Percentiles rank a stretch among this genome's conserved stretches.
These are phyloP conservation scores for Penicillium sp. DNA, from an alignment of 2,329 filamentous ascomycete genomes.

Conservation along the genomic window DNA sequence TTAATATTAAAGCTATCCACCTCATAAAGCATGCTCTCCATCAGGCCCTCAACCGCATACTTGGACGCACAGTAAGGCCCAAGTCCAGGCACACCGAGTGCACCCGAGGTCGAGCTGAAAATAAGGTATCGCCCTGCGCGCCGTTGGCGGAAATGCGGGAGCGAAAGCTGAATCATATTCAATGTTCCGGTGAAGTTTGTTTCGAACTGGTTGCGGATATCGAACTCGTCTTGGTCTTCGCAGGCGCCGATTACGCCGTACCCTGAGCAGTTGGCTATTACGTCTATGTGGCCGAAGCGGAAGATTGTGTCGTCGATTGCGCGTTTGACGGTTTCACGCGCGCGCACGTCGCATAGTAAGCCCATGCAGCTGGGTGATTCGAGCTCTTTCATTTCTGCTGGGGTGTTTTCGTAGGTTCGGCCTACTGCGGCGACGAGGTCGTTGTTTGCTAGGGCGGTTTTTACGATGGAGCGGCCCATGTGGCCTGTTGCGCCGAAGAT, in stretches of 20 bases:
- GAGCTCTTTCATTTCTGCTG: slow-evolving; percentile 67
- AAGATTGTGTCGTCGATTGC: slow-evolving; percentile 68
- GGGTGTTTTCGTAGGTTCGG: slow-evolving; percentile 70
- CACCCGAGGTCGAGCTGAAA: slow-evolving; percentile 87
- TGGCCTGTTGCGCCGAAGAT: slow-evolving; percentile 96
- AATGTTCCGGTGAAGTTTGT: slow-evolving; percentile 96
- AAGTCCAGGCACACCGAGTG: slow-evolving; percentile 86
- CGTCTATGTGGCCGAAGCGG: slow-evolving; percentile 76
- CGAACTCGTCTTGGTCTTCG: slow-evolving; percentile 94
- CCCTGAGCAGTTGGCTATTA: slow-evolving; percentile 89
- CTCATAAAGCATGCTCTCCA: slow-evolving; percentile 96
- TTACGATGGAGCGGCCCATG: slow-evolving; percentile 86
- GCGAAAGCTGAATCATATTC: slow-evolving; percentile 82
- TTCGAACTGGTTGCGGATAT: slow-evolving; percentile 92
- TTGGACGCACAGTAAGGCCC: slow-evolving; percentile 96
- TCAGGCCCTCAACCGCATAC: slow-evolving; percentile 91
- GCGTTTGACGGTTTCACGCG: slow-evolving; percentile 68
- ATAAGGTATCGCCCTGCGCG: slow-evolving; percentile 80
- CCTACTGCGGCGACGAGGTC: slow-evolving; percentile 86
- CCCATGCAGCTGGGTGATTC: slow-evolving; percentile 66
- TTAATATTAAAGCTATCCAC: slow-evolving; percentile 89
- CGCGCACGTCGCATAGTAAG: slow-evolving; percentile 84
- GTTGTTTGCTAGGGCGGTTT: slow-evolving; percentile 71
- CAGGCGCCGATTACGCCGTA: slow-evolving; percentile 94
- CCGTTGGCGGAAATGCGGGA: slow-evolving; percentile 81